Percentiles rank a stretch among this genome's conserved stretches.
These are phyloP conservation scores for Suhomyces canberraensis DNA, from an alignment of 805 yeast species.

Conservation along the genomic window DNA sequence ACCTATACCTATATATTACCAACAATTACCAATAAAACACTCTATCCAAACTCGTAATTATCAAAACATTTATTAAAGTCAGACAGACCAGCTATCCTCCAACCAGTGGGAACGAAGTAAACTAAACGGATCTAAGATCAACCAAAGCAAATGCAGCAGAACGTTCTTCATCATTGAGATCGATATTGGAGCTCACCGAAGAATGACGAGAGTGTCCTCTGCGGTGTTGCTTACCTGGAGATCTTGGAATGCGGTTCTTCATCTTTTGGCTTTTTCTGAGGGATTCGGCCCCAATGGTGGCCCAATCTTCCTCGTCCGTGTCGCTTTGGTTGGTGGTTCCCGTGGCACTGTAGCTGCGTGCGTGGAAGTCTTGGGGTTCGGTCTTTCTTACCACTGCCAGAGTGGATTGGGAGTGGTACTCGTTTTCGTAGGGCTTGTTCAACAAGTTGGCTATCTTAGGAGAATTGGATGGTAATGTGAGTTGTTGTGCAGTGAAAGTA, in stretches of 20 bases:
- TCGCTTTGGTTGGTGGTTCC: slow-evolving; percentile 44
- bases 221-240: slow-evolving; percentile 4
- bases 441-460: slow-evolving; percentile 12
- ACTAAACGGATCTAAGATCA: slow-evolving; percentile 38
- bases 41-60: too few relatives aligned
- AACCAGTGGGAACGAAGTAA: not conserved
- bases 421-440: slow-evolving; percentile 10
- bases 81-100: slow-evolving; percentile 5
- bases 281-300: slow-evolving; percentile 75
- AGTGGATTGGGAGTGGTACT: slow-evolving; percentile 8
- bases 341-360: slow-evolving; percentile 1
- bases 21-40: too few relatives aligned
- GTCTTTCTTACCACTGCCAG: slow-evolving; percentile 8
- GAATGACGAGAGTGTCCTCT: slow-evolving; percentile 6
- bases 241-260: slow-evolving; percentile 9
- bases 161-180: slow-evolving; percentile 39
- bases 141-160: slow-evolving; percentile 63
- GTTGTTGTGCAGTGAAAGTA: slow-evolving; percentile 2
- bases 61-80: slow-evolving; percentile 1
- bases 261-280: slow-evolving; percentile 37
- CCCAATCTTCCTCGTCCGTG: slow-evolving; percentile 98
- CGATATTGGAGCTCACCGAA: slow-evolving; percentile 8
- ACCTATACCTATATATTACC: too few relatives aligned
- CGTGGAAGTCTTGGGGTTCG: not conserved
- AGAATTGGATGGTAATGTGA: slow-evolving; percentile 5